phyloP scores from a whole-genome alignment of 441 rosid genomes.

The Erodium moschatum region DNA sequence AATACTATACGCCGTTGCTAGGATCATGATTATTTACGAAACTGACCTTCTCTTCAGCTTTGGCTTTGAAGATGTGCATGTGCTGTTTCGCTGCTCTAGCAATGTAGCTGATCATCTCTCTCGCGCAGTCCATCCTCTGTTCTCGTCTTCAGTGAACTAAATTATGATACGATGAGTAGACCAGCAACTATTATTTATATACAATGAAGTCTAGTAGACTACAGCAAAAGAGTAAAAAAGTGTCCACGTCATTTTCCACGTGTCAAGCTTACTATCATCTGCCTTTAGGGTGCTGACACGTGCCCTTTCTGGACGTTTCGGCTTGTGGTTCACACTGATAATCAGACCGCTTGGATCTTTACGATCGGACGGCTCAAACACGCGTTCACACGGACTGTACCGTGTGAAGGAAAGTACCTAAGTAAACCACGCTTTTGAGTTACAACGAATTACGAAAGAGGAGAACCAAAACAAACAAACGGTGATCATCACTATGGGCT shows the following conservation, averaged over 20 bases:
- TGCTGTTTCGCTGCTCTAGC: conserved; percentile 32
- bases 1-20: too few species aligned
- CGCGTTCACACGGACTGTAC: background rate
- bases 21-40: too few species aligned
- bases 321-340: background rate
- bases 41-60: conserved; percentile 17
- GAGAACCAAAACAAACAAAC: background rate
- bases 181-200: too few species aligned
- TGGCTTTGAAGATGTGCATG: conserved; percentile 21
- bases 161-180: too few species aligned
- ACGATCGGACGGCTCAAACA: too few species aligned
- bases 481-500: conserved; percentile 28
- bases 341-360: too few species aligned
- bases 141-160: background rate
- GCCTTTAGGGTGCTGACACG: background rate
- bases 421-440: too few species aligned
- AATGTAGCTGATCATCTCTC: background rate
- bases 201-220: too few species aligned
- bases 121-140: background rate
- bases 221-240: too few species aligned
- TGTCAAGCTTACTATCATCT: conserved; percentile 14
- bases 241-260: conserved; percentile 5
- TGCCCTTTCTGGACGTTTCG: background rate
- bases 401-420: background rate
- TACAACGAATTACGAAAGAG: too few species aligned